Evolutionary conservation across 208 protist genomes (phyloP).

Genomic region (Willaertia magna): DNA sequence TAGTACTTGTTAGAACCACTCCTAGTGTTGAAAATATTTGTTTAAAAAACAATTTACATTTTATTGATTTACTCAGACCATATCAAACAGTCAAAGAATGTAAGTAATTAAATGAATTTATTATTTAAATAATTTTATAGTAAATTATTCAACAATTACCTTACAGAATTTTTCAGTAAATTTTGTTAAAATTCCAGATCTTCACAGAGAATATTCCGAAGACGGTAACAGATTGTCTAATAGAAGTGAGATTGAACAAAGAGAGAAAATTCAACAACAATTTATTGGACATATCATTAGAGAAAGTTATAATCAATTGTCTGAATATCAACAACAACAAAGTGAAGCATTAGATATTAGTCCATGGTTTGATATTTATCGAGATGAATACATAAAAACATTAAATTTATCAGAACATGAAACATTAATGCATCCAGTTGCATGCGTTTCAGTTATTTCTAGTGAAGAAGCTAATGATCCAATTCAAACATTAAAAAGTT

Average conservation of each 20-base stretch:
- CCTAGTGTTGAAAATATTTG: not conserved
- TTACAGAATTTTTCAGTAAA: not conserved
- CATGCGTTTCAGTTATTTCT: not conserved
- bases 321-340: not conserved
- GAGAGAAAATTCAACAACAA: not conserved
- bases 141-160: not conserved
- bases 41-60: not conserved
- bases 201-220: not conserved
- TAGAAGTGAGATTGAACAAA: not conserved
- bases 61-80: not conserved
- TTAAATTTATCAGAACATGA: not conserved
- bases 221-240: not conserved
- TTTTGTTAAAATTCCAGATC: not conserved
- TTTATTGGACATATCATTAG: not conserved
- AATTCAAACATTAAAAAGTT: not conserved
- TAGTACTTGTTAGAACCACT: not conserved
- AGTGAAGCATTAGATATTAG: not conserved
- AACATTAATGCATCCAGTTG: not conserved
- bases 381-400: not conserved
- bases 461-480: not conserved
- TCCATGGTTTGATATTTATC: slow-evolving; percentile 4
- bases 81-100: not conserved
- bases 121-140: not conserved
- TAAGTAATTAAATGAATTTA: not conserved
- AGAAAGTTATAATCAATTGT: not conserved